Evolutionary conservation across 2,329 filamentous ascomycete species (phyloP).

Genomic region (Botryotinia calthae): DNA sequence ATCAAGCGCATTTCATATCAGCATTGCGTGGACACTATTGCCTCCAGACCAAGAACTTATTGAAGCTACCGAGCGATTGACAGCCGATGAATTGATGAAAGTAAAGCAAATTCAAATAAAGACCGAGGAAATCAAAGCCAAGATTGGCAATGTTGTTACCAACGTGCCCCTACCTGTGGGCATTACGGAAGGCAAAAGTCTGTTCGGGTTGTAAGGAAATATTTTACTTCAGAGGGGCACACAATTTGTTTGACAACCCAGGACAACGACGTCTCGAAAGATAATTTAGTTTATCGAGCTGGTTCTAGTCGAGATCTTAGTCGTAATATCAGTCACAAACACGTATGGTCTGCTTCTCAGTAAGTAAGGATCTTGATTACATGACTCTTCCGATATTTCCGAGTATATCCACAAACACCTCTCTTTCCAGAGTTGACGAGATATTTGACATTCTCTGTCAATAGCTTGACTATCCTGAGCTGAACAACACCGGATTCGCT

Average conservation of each 20-base stretch:
- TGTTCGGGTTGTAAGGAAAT: constrained; percentile 31
- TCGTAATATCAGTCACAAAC: neutral
- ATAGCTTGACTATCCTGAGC: neutral
- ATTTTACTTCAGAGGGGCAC: neutral
- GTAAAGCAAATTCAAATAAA: constrained; percentile 45
- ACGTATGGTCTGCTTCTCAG: neutral
- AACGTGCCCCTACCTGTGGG: constrained; percentile 44
- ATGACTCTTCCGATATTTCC: neutral
- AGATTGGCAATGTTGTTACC: constrained; percentile 70
- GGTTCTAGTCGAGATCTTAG: neutral
- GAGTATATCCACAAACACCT: neutral
- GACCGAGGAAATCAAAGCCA: constrained; percentile 65
- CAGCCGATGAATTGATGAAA: constrained; percentile 7
- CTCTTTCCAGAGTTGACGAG: neutral
- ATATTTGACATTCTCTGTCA: neutral
- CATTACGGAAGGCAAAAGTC: constrained; percentile 24
- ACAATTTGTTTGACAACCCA: neutral
- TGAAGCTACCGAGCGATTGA: constrained; percentile 38
- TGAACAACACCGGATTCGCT: neutral
- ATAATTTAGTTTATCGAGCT: neutral
- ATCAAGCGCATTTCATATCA: constrained; percentile 74
- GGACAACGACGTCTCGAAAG: neutral
- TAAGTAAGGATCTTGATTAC: neutral
- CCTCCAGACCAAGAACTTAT: constrained; percentile 48
- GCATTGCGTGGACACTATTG: constrained; percentile 78